Evolutionary conservation across 768 basidiomycete genomes (phyloP).

Genomic region (Macrolepiota albuminosa): DNA sequence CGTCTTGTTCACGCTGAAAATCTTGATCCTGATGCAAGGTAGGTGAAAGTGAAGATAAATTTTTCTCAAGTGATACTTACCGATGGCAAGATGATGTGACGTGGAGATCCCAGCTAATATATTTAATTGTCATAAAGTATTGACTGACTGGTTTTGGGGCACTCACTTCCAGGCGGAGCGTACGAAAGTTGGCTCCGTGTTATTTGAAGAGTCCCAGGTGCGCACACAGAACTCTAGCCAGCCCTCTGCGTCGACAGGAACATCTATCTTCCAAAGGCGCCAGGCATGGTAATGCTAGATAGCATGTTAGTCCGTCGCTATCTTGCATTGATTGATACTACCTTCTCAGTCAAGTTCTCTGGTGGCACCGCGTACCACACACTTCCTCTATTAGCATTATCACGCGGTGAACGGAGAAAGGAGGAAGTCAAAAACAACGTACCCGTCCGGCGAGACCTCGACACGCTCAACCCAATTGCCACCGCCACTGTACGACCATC

Average conservation of each 20-base stretch:
- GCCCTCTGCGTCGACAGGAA: constrained; percentile 51
- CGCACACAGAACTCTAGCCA: constrained; percentile 54
- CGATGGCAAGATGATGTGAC: constrained; percentile 47
- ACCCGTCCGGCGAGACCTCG: constrained; percentile 49
- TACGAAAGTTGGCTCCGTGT: constrained; percentile 51
- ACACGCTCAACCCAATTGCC: constrained; percentile 55
- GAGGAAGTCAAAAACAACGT: constrained; percentile 7
- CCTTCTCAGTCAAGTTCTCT: constrained; percentile 47
- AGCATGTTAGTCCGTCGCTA: neutral
- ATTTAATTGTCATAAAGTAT: neutral
- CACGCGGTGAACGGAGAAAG: neutral
- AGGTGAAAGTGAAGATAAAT: neutral
- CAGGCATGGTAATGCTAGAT: constrained; percentile 48
- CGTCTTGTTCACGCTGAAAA: constrained; percentile 47
- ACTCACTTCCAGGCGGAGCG: constrained; percentile 52
- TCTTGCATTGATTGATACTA: constrained; percentile 5
- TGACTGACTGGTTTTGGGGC: neutral
- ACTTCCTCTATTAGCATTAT: constrained; percentile 30
- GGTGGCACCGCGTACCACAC: constrained; percentile 45
- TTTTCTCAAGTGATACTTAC: constrained; percentile 5
- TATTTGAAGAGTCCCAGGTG: constrained; percentile 55
- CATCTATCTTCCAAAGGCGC: constrained; percentile 47
- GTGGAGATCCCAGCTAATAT: constrained; percentile 43
- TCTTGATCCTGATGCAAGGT: constrained; percentile 33
- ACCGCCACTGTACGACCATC: constrained; percentile 42